Conservation (phyloP, 2,329 filamentous ascomycete species). For the Lecanicillium sp. region DNA sequence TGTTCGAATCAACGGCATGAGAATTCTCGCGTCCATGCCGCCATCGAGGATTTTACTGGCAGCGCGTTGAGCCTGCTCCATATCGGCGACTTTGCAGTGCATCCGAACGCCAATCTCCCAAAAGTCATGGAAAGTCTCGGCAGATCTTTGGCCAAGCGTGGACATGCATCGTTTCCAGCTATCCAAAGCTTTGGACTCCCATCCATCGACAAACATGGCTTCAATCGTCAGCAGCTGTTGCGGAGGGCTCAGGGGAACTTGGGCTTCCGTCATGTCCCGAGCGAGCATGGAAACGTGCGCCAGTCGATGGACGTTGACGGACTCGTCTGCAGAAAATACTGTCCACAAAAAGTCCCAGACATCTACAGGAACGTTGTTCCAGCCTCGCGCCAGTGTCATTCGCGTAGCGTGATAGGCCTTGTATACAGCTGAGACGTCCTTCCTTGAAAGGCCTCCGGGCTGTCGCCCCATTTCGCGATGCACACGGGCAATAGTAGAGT, state of each 20-base stretch:
- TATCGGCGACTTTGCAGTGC: conserved; percentile 48
- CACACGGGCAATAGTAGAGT: conserved; percentile 20
- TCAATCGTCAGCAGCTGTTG: conserved; percentile 63
- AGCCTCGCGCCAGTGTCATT: conserved; percentile 32
- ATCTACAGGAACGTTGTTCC: conserved; percentile 49
- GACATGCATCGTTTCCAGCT: conserved; percentile 54
- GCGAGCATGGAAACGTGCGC: conserved; percentile 54
- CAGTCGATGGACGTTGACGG: conserved; percentile 46
- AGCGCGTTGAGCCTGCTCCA: conserved; percentile 50
- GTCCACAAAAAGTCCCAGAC: conserved; percentile 63
- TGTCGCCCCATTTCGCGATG: conserved; percentile 20
- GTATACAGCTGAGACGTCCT: conserved; percentile 35
- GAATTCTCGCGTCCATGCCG: conserved; percentile 43
- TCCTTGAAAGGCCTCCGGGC: conserved; percentile 18
- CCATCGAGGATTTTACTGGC: conserved; percentile 46
- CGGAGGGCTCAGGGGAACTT: conserved; percentile 42
- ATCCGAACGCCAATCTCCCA: conserved; percentile 62
- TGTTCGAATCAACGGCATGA: conserved; percentile 63
- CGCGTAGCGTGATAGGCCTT: conserved; percentile 41
- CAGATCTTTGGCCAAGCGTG: conserved; percentile 38
- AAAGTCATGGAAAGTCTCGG: conserved; percentile 43
- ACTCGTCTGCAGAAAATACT: conserved; percentile 44
- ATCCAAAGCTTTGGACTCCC: conserved; percentile 50
- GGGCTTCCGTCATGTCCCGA: conserved; percentile 57
- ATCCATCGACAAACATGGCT: conserved; percentile 56